Evolutionary conservation across 495 filamentous ascomycete genomes (phyloP), one percentile per base, ranked within the genome.

Genomic region (Rhizodiscina lignyota): DNA sequence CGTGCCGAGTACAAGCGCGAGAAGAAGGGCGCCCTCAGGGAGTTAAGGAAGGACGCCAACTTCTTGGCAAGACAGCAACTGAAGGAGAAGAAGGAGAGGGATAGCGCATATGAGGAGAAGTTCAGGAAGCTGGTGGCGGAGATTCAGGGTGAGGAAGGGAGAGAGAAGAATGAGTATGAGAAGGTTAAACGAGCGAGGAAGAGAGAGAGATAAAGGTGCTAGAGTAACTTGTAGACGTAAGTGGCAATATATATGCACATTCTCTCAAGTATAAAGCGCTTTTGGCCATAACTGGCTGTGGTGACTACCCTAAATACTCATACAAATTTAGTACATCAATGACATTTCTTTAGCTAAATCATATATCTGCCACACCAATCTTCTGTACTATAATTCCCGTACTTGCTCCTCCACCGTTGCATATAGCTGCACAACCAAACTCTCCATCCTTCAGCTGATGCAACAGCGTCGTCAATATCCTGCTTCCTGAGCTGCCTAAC

Each of bases 371-470:
- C 6, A 5, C 2, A 24, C 83, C 78, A 35, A 94, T 64, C 34
- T 79, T 74, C 61, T 94, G 84, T 30, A 97, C 82, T 29, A 97
- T 83, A 58, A 97, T 74, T 0, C 84, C 87, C 16, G 79, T 85
- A 2, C 86, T 82, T 4, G 83, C 87, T 30, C 87, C 87, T 13
- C 89, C 89, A 30, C 89, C 89, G 47, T 97, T 97, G 59, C 89
- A 97, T 39, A 97, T 94, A 6, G 87, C 87, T 13, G 84, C 89
- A 36, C 85, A 78, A 16, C 89, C 89, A 54, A 92, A 94, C 61
- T 97, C 80, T 13, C 85, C 89, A 21, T 75, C 70, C 58, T 87
- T 74, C 35, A 97, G 63, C 53, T 86, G 80, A 54, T 97, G 89
- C 36, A 97, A 65, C 34, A 94, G 56, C 0, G 84, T 93, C 4